A percentile compares a stretch with the other conserved stretches of the same genome.
phyloP scores from a whole-genome alignment of 352 stramenopile genomes.

The Globisporangium spinosum region DNA sequence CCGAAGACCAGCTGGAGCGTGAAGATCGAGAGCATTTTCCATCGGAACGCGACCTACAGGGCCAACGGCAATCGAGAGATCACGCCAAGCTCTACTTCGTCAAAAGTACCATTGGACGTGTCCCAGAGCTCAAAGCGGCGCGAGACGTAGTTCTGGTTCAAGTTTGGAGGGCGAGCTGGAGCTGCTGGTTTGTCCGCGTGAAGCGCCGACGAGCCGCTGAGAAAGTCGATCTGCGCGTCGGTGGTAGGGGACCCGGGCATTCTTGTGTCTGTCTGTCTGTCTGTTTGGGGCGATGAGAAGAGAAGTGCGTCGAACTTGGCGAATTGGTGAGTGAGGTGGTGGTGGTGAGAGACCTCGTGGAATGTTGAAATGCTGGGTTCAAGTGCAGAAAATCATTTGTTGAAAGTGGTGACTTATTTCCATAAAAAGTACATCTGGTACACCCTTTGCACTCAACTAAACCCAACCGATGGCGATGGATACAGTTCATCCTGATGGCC shows the following conservation, averaged over 20 bases:
- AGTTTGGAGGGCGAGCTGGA: not conserved
- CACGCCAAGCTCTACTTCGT: not conserved
- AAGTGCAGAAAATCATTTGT: no score
- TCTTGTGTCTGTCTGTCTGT: no score
- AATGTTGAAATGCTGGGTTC: no score
- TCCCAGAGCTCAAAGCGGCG: not conserved
- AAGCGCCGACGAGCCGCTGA: not conserved
- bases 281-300: no score
- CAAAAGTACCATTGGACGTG: not conserved
- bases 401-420: no score
- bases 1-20: slow-evolving; percentile 7
- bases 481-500: no score
- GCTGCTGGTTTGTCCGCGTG: not conserved
- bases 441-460: no score
- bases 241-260: not conserved
- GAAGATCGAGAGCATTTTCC: slow-evolving; percentile 13
- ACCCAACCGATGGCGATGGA: no score
- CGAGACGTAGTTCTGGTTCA: not conserved
- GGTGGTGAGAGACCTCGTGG: no score
- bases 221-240: not conserved
- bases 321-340: no score
- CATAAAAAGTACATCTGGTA: no score
- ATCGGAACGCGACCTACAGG: not conserved
- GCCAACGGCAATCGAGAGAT: not conserved
- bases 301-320: no score